Conservation (phyloP, 805 yeast genomes). For the Tetrapisispora iriomotensis region DNA sequence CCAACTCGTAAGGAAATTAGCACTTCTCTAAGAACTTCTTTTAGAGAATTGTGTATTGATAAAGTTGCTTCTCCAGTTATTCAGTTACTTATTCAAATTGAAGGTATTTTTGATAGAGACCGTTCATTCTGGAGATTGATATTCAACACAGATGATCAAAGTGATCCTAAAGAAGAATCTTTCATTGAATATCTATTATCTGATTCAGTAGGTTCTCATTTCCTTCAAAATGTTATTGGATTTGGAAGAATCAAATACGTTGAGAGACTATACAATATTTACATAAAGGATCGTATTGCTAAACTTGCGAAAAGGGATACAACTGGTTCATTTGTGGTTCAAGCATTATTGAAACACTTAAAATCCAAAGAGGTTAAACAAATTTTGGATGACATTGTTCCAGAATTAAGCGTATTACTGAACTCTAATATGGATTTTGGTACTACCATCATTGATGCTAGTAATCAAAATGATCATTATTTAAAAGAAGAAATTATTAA, state of each 20-base stretch:
- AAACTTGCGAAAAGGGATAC: slow-evolving; percentile 72
- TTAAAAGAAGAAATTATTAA: slow-evolving; percentile 49
- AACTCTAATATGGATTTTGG: slow-evolving; percentile 66
- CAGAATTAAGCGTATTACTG: slow-evolving; percentile 51
- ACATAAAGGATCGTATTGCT: slow-evolving; percentile 64
- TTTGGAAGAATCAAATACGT: slow-evolving; percentile 58
- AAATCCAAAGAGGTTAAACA: slow-evolving; percentile 53
- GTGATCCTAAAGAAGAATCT: slow-evolving; percentile 56
- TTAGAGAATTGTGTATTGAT: slow-evolving; percentile 70
- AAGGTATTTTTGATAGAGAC: slow-evolving; percentile 69
- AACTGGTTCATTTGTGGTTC: slow-evolving; percentile 76
- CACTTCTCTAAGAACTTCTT: slow-evolving; percentile 33
- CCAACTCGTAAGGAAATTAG: slow-evolving; percentile 23
- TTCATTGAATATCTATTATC: slow-evolving; percentile 76
- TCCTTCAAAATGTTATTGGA: slow-evolving; percentile 62
- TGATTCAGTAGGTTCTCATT: slow-evolving; percentile 90
- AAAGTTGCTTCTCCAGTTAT: slow-evolving; percentile 81
- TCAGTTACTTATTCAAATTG: slow-evolving; percentile 68
- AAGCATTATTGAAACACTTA: slow-evolving; percentile 54
- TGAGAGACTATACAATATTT: slow-evolving; percentile 56
- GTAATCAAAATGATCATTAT: slow-evolving; percentile 47
- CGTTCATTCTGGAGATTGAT: slow-evolving; percentile 60
- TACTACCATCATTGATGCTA: slow-evolving; percentile 55
- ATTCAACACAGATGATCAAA: slow-evolving; percentile 44
- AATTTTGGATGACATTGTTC: slow-evolving; percentile 55